Percentiles rank a stretch among this genome's conserved stretches.
These are phyloP conservation scores for Calocybe indica DNA, from an alignment of 768 basidiomycete species.

Conservation along the genomic window DNA sequence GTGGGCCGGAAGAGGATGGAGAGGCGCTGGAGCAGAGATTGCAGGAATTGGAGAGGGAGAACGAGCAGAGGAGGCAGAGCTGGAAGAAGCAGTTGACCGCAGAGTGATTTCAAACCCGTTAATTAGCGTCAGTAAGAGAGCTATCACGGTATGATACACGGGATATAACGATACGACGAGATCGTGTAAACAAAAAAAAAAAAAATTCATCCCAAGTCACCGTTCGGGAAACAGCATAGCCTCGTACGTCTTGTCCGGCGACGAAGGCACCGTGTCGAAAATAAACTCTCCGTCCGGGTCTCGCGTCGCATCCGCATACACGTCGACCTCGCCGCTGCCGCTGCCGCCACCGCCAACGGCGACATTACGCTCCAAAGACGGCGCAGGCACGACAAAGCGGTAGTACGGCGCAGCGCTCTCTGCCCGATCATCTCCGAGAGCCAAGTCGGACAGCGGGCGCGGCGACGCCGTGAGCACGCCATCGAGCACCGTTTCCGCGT, in stretches of 20 bases:
- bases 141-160: too few relatives aligned
- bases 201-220: constrained; percentile 20
- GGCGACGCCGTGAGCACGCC: constrained; percentile 31
- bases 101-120: too few relatives aligned
- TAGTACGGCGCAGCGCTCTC: background rate
- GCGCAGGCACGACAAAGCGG: constrained; percentile 1
- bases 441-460: constrained; percentile 25
- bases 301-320: constrained; percentile 15
- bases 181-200: background rate
- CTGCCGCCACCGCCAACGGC: constrained; percentile 4
- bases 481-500: constrained; percentile 28
- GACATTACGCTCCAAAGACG: constrained; percentile 1
- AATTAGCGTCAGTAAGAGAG: too few relatives aligned
- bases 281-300: constrained; percentile 40
- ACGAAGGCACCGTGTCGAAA: constrained; percentile 26
- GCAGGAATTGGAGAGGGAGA: constrained; percentile 9
- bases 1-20: constrained; percentile 21
- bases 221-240: constrained; percentile 39
- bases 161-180: too few relatives aligned
- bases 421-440: constrained; percentile 15
- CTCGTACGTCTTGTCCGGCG: constrained; percentile 36
- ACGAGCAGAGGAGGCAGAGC: constrained; percentile 16
- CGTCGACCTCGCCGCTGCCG: constrained; percentile 1
- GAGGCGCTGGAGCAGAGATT: constrained; percentile 15
- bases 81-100: too few relatives aligned